These are phyloP conservation scores for Penicillium argentinense DNA, from an alignment of 495 filamentous ascomycete species.

Conservation along the genomic window DNA sequence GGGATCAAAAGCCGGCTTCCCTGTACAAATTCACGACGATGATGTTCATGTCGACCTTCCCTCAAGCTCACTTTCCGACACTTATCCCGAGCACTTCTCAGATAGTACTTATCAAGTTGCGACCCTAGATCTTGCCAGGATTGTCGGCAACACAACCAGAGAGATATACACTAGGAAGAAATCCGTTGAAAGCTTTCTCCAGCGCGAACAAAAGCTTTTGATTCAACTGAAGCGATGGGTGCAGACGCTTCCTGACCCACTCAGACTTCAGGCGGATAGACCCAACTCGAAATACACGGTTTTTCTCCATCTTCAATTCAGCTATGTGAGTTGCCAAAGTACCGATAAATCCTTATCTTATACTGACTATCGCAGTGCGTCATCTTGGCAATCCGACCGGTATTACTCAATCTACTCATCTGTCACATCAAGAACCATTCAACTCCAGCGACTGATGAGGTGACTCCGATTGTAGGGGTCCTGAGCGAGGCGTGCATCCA, in stretches of 20 bases:
- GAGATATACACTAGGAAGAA: constrained; percentile 38
- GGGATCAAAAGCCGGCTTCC: constrained; percentile 39
- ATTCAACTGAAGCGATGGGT: constrained; percentile 40
- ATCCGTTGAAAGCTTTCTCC: constrained; percentile 35
- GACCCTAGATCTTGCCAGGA: constrained; percentile 33
- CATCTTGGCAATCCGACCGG: constrained; percentile 39
- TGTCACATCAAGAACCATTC: constrained; percentile 20
- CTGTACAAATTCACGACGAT: constrained; percentile 38
- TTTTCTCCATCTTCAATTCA: constrained; percentile 39
- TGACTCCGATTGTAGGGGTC: constrained; percentile 28
- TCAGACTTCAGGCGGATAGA: constrained; percentile 28
- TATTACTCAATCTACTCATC: constrained; percentile 33
- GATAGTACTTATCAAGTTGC: constrained; percentile 31
- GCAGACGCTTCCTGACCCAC: constrained; percentile 33
- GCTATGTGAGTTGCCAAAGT: constrained; percentile 16
- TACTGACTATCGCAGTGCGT: constrained; percentile 24
- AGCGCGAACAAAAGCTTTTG: constrained; percentile 36
- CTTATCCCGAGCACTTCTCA: constrained; percentile 34
- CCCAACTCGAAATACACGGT: constrained; percentile 30
- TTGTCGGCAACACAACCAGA: constrained; percentile 32
- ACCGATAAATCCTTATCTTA: not conserved
- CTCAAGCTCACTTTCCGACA: constrained; percentile 17
- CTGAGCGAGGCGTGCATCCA: constrained; percentile 41
- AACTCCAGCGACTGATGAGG: constrained; percentile 5
- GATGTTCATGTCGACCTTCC: constrained; percentile 41